Evolutionary conservation across 225 moss, liverwort and hornwort genomes (phyloP).

Genomic region (Straminergon stramineum): DNA sequence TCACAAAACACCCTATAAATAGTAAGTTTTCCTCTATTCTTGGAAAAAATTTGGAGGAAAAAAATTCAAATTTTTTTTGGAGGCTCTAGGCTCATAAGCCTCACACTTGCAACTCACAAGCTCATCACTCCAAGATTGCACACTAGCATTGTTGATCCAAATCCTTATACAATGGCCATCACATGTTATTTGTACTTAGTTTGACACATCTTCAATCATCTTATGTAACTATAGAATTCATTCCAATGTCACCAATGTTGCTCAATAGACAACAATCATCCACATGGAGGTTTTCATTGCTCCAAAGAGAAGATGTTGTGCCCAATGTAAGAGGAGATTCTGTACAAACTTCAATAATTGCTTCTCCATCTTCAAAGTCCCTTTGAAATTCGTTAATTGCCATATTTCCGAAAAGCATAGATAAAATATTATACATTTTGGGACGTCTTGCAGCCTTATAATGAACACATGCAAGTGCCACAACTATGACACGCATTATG

Average conservation of each 20-base stretch:
- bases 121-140: no score
- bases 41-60: no score
- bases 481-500: not conserved
- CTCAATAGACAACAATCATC: not conserved
- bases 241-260: not conserved
- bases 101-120: no score
- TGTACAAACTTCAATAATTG: not conserved
- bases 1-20: no score
- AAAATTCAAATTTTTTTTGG: no score
- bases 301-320: not conserved
- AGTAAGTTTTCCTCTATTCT: no score
- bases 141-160: no score
- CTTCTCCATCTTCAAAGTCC: not conserved
- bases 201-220: not conserved
- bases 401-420: not conserved
- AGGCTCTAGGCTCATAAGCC: no score
- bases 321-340: no score
- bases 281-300: no score
- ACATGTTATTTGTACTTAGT: accelerated
- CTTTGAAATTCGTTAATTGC: not conserved
- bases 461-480: not conserved
- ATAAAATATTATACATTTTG: not conserved
- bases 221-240: not conserved
- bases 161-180: not conserved
- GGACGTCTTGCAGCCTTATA: not conserved